A percentile compares a stretch with the other conserved stretches of the same genome.
phyloP scores from a whole-genome alignment of 352 stramenopile species.

The Phytopythium montanum region DNA sequence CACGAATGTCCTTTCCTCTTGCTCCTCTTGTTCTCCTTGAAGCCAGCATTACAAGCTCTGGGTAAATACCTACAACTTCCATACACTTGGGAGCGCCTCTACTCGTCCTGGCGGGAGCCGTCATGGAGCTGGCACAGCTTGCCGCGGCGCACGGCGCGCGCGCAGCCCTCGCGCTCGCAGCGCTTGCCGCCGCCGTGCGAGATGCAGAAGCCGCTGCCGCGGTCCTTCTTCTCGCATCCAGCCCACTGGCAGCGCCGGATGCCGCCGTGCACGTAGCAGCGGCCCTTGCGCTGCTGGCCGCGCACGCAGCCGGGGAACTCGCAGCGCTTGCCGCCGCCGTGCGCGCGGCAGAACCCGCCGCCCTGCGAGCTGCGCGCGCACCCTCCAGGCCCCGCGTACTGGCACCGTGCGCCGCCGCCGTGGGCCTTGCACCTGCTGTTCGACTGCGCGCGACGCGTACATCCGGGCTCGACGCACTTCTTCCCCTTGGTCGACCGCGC shows the following conservation, averaged over 20 bases:
- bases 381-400: slow-evolving; percentile 52
- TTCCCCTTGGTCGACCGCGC: slow-evolving; percentile 52
- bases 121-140: slow-evolving; percentile 59
- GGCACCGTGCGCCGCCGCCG: slow-evolving; percentile 66
- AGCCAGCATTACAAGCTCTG: too few species aligned
- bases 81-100: background rate
- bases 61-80: too few species aligned
- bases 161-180: slow-evolving; percentile 37
- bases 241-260: slow-evolving; percentile 77
- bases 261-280: slow-evolving; percentile 81
- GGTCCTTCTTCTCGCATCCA: slow-evolving; percentile 83
- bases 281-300: slow-evolving; percentile 77
- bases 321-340: slow-evolving; percentile 81
- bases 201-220: slow-evolving; percentile 76
- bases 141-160: slow-evolving; percentile 52
- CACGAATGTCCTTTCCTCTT: too few species aligned
- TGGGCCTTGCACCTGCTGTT: slow-evolving; percentile 83
- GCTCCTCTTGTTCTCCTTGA: too few species aligned
- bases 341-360: slow-evolving; percentile 70
- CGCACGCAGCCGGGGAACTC: slow-evolving; percentile 66
- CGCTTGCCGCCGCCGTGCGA: slow-evolving; percentile 61
- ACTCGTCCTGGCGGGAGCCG: background rate
- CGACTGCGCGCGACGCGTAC: slow-evolving; percentile 66
- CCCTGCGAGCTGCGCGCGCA: slow-evolving; percentile 74
- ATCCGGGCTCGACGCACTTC: slow-evolving; percentile 62